These are phyloP conservation scores for Punctularia strigosozonata DNA, from an alignment of 768 basidiomycete species.

Conservation along the genomic window DNA sequence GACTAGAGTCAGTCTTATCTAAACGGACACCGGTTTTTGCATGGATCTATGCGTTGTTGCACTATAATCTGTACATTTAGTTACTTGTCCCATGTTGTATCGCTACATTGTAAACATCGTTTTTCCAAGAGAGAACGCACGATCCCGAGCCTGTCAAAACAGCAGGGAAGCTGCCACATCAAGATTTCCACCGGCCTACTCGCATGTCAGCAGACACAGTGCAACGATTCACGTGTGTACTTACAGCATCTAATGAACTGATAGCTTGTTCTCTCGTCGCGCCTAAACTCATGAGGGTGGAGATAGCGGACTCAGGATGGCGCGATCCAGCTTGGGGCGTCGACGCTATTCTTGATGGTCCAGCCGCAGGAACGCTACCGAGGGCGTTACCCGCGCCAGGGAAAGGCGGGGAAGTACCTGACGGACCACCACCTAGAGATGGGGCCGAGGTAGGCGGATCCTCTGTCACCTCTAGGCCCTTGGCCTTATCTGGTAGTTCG, in stretches of 20 bases:
- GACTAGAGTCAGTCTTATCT: slow-evolving; percentile 73
- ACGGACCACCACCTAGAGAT: slow-evolving; percentile 9
- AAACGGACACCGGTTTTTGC: slow-evolving; percentile 10
- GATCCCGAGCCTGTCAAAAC: too few species aligned
- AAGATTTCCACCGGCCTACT: slow-evolving; percentile 73
- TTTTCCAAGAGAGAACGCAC: too few species aligned
- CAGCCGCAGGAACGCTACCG: slow-evolving; percentile 29
- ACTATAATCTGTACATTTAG: slow-evolving; percentile 2
- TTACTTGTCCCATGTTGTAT: slow-evolving; percentile 6
- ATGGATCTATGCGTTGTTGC: slow-evolving; percentile 11
- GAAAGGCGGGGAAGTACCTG: slow-evolving; percentile 28
- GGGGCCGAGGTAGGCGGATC: slow-evolving; percentile 11
- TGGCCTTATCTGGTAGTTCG: slow-evolving; percentile 79
- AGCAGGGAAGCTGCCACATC: slow-evolving; percentile 83
- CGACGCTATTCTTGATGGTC: slow-evolving; percentile 11
- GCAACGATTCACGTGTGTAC: too few species aligned
- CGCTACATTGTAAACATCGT: slow-evolving; percentile 3
- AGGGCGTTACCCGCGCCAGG: slow-evolving; percentile 61
- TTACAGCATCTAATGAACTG: slow-evolving; percentile 52
- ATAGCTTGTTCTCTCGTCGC: slow-evolving; percentile 70
- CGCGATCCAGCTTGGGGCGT: slow-evolving; percentile 9
- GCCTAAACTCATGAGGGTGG: slow-evolving; percentile 65
- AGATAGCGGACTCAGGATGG: slow-evolving; percentile 52
- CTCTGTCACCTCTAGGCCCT: slow-evolving; percentile 23
- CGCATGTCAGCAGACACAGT: too few species aligned